These are phyloP conservation scores for Coniferiporia weirii DNA, from an alignment of 1,284 basidiomycete genomes.

Conservation along the genomic window DNA sequence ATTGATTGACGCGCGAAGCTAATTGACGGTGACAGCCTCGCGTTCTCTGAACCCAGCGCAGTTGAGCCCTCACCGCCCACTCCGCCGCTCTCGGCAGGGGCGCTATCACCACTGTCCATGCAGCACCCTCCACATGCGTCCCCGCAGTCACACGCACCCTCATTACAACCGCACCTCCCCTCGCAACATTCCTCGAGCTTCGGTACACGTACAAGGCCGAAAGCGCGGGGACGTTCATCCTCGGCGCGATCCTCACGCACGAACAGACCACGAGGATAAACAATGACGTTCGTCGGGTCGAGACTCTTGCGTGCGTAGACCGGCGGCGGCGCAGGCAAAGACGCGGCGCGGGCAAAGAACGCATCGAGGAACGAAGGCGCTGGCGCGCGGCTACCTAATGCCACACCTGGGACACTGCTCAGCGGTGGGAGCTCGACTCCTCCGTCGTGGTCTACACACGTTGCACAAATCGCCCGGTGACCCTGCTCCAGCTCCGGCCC, in stretches of 20 bases:
- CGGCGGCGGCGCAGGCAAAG: conserved; percentile 49
- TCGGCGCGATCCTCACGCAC: background rate
- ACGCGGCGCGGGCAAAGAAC: conserved; percentile 60
- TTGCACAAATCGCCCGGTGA: conserved; percentile 34
- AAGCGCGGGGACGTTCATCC: conserved; percentile 29
- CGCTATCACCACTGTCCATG: conserved; percentile 24
- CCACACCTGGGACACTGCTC: conserved; percentile 17
- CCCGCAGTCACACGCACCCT: conserved; percentile 46
- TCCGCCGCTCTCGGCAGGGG: background rate
- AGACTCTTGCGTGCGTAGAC: conserved; percentile 34
- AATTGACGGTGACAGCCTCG: conserved; percentile 6
- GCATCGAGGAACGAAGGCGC: conserved; percentile 40
- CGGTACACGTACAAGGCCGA: conserved; percentile 51
- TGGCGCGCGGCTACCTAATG: conserved; percentile 9
- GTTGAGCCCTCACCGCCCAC: background rate
- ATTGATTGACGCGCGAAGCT: conserved; percentile 6
- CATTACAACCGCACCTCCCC: conserved; percentile 40
- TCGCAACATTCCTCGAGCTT: conserved; percentile 58
- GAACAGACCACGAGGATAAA: conserved; percentile 39
- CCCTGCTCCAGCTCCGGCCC: no score
- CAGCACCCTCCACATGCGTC: conserved; percentile 48
- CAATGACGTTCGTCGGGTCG: conserved; percentile 46
- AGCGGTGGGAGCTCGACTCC: conserved; percentile 38
- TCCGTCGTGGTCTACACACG: conserved; percentile 53
- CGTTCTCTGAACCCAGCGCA: background rate